A percentile compares a stretch with the other conserved stretches of the same genome.
phyloP scores from a whole-genome alignment of 768 basidiomycete species.

The Auricularia sp. region DNA sequence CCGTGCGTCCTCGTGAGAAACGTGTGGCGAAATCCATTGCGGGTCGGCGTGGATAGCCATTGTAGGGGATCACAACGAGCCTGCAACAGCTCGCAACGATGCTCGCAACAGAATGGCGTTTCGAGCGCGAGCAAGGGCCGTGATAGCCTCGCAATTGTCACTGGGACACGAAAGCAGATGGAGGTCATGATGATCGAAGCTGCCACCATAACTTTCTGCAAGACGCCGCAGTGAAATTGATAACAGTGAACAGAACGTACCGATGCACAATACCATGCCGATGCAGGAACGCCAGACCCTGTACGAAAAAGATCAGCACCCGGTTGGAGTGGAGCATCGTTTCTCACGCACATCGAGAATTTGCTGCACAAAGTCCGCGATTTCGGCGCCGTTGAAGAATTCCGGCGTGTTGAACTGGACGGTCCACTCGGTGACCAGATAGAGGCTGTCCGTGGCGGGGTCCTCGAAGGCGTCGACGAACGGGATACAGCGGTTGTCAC shows the following conservation, averaged over 20 bases:
- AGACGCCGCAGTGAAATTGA: background rate
- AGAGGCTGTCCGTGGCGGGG: background rate
- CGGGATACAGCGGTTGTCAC: background rate
- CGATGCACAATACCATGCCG: background rate
- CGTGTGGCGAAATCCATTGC: too few species aligned
- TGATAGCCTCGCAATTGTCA: too few species aligned
- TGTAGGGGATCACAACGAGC: too few species aligned
- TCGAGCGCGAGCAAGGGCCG: too few species aligned
- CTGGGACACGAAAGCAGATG: too few species aligned
- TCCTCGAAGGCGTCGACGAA: constrained; percentile 1
- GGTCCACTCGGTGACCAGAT: background rate
- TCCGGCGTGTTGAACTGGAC: background rate
- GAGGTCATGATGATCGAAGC: too few species aligned
- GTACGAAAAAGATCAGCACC: background rate
- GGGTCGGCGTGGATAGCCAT: too few species aligned
- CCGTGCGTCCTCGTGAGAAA: too few species aligned
- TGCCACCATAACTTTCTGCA: too few species aligned
- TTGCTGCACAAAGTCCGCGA: background rate
- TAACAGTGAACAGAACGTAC: background rate
- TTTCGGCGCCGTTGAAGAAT: background rate
- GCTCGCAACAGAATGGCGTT: too few species aligned
- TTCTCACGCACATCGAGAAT: background rate
- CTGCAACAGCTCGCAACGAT: too few species aligned
- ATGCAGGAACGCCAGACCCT: background rate
- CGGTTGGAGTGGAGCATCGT: background rate